Evolutionary conservation across 768 basidiomycete genomes (phyloP).

Genomic region (Cystofilobasidium macerans): DNA sequence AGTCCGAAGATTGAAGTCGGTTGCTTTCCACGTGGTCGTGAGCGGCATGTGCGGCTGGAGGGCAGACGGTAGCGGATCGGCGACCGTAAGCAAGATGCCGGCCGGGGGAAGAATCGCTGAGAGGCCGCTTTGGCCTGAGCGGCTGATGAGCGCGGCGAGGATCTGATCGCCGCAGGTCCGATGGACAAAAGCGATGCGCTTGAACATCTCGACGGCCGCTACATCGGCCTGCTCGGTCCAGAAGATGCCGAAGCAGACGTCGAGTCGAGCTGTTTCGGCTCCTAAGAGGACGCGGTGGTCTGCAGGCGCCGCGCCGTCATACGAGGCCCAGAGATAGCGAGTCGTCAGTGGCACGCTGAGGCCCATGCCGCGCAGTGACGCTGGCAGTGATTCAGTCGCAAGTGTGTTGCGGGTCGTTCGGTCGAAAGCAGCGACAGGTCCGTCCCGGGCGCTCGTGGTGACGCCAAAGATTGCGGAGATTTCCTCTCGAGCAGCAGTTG

Average conservation of each 20-base stretch:
- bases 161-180: conserved; percentile 36
- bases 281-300: neutral
- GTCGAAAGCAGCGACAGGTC: conserved; percentile 18
- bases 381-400: conserved; percentile 29
- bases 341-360: conserved; percentile 35
- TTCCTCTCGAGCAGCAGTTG: neutral
- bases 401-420: conserved; percentile 33
- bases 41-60: conserved; percentile 13
- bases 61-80: neutral
- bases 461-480: neutral
- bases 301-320: conserved; percentile 12
- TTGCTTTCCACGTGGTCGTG: neutral
- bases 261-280: conserved; percentile 31
- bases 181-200: conserved; percentile 35
- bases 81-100: neutral
- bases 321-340: conserved; percentile 30
- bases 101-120: conserved; percentile 3
- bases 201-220: conserved; percentile 34
- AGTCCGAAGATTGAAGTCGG: conserved; percentile 4
- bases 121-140: conserved; percentile 2
- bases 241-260: conserved; percentile 36
- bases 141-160: neutral
- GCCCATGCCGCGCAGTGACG: conserved; percentile 30
- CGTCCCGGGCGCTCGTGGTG: neutral
- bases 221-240: conserved; percentile 28